These are phyloP conservation scores for Xerocomus spinulosus DNA, from an alignment of 768 basidiomycete species.

Conservation along the genomic window DNA sequence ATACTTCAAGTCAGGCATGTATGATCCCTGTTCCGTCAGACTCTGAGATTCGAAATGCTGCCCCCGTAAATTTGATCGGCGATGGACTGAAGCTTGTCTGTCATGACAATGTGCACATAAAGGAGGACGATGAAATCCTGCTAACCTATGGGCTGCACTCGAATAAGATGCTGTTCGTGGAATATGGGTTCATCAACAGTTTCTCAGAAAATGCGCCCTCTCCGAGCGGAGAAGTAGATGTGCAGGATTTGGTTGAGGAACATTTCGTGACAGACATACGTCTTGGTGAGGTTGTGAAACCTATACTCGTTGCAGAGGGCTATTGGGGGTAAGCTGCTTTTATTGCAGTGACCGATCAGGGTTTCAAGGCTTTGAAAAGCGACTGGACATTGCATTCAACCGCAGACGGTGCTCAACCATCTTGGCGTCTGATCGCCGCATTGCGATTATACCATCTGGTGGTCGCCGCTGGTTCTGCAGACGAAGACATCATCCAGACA, in stretches of 20 bases:
- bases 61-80: conserved; percentile 33
- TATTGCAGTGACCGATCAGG: neutral
- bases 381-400: conserved; percentile 73
- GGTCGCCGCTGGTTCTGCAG: conserved; percentile 23
- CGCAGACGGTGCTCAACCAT: conserved; percentile 64
- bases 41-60: conserved; percentile 35
- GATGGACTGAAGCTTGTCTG: conserved; percentile 52
- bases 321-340: conserved; percentile 75
- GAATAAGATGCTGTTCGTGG: conserved; percentile 73
- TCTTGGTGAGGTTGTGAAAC: conserved; percentile 45
- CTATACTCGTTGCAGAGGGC: conserved; percentile 52
- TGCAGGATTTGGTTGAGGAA: conserved; percentile 50
- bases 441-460: conserved; percentile 61
- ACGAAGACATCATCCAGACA: conserved; percentile 32
- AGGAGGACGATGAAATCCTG: conserved; percentile 59
- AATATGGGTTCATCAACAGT: conserved; percentile 81
- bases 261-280: conserved; percentile 43
- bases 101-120: conserved; percentile 38
- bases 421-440: conserved; percentile 70
- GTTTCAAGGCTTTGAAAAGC: conserved; percentile 35
- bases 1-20: conserved; percentile 41
- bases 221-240: conserved; percentile 53
- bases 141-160: conserved; percentile 79
- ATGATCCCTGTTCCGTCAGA: conserved; percentile 40
- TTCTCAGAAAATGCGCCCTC: conserved; percentile 25